Percentiles rank a stretch among this genome's conserved stretches.
phyloP scores from a whole-genome alignment of 2,329 filamentous ascomycete genomes.

The Aspergillus oerlinghausenensis region DNA sequence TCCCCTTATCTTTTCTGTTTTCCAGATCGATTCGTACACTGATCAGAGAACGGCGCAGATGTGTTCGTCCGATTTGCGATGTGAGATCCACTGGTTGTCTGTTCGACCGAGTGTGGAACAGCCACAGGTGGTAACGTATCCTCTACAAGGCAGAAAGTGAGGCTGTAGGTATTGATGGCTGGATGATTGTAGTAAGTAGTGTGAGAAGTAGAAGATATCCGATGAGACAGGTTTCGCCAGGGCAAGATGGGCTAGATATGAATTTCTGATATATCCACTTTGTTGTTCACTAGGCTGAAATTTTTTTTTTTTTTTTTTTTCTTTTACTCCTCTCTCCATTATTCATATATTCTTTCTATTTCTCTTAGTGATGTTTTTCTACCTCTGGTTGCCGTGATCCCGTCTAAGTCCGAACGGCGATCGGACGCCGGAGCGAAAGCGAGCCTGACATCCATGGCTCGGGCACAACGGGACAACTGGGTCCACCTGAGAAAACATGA shows the following conservation, averaged over 20 bases:
- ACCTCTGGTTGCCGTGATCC: constrained; percentile 4
- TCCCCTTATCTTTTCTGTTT: background rate
- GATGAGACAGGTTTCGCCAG: constrained; percentile 2
- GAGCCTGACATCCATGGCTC: constrained; percentile 1
- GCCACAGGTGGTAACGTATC: background rate
- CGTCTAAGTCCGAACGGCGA: constrained; percentile 11
- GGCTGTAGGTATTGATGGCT: background rate
- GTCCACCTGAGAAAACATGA: background rate
- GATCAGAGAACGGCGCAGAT: background rate
- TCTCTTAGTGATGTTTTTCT: constrained; percentile 7
- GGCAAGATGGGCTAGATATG: constrained; percentile 5
- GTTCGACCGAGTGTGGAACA: constrained; percentile 2
- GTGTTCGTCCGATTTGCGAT: background rate
- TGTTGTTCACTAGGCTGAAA: constrained; percentile 3
- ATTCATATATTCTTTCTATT: constrained; percentile 1
- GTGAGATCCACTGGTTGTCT: constrained; percentile 5
- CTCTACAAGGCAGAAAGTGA: background rate
- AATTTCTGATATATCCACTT: constrained; percentile 21
- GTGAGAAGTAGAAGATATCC: constrained; percentile 4
- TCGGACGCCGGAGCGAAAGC: constrained; percentile 7
- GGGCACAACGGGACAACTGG: background rate
- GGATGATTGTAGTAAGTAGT: background rate
- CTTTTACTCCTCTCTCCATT: constrained; percentile 1
- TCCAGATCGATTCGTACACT: background rate
- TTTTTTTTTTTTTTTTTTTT: constrained; percentile 9